Evolutionary conservation across 2,329 filamentous ascomycete species (phyloP).

Genomic region (Botrytis cinerea): DNA sequence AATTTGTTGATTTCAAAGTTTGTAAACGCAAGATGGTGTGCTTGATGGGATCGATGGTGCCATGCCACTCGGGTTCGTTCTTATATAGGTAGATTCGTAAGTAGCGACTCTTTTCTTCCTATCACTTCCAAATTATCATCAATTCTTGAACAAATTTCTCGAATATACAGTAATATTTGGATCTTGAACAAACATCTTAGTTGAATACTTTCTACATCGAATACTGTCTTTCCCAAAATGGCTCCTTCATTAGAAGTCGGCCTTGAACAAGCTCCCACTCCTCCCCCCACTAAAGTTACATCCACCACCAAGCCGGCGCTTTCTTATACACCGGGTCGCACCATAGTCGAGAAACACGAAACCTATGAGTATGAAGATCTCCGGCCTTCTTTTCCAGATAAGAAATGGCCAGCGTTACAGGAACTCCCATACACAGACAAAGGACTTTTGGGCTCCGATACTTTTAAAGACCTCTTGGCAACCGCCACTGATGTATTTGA

Average conservation of each 20-base stretch:
- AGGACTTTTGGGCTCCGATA: constrained; percentile 54
- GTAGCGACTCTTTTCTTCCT: not conserved
- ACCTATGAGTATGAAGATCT: constrained; percentile 55
- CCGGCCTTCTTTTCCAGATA: constrained; percentile 53
- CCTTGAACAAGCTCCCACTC: constrained; percentile 21
- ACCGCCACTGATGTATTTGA: constrained; percentile 57
- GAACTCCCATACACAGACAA: constrained; percentile 55
- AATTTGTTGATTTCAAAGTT: constrained; percentile 2
- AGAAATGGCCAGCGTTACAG: constrained; percentile 53
- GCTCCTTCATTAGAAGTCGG: constrained; percentile 30
- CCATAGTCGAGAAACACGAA: constrained; percentile 47
- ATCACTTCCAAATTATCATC: not conserved
- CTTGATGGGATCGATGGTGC: constrained; percentile 22
- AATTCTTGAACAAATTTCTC: not conserved
- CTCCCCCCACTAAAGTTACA: constrained; percentile 19
- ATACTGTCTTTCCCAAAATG: constrained; percentile 23
- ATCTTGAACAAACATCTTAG: not conserved
- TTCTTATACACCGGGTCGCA: constrained; percentile 48
- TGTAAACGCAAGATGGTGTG: constrained; percentile 22
- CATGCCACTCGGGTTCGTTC: constrained; percentile 12
- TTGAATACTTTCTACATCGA: not conserved
- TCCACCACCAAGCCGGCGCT: constrained; percentile 9
- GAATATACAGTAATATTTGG: not conserved
- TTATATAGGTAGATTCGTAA: constrained; percentile 14
- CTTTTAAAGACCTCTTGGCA: constrained; percentile 54